Conservation (phyloP, 805 yeast genomes). For the Candida patagonica region DNA sequence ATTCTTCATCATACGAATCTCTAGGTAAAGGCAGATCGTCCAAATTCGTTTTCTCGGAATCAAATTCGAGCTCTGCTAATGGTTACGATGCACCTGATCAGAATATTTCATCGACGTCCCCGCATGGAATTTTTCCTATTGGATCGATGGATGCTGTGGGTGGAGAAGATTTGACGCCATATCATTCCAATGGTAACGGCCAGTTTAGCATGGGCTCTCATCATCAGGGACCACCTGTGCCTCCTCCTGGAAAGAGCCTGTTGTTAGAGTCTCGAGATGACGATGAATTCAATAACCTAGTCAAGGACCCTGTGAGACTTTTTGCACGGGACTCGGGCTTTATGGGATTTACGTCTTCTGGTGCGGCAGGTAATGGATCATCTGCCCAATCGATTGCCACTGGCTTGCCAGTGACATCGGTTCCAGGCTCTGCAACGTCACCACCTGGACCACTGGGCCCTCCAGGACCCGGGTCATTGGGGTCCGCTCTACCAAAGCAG, state of each 20-base stretch:
- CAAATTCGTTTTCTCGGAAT: constrained; percentile 1
- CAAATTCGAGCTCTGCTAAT: background rate
- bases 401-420: background rate
- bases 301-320: constrained; percentile 24
- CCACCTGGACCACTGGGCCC: background rate
- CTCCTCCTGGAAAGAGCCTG: constrained; percentile 22
- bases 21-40: constrained; percentile 3
- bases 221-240: constrained; percentile 1
- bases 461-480: constrained; percentile 1
- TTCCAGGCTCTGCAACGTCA: background rate
- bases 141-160: constrained; percentile 1
- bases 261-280: constrained; percentile 23
- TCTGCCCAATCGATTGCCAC: background rate
- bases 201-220: constrained; percentile 1
- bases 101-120: constrained; percentile 2
- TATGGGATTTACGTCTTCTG: constrained; percentile 6
- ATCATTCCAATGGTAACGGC: background rate
- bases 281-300: constrained; percentile 24
- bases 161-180: background rate
- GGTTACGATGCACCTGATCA: constrained; percentile 5
- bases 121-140: background rate
- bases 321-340: constrained; percentile 10
- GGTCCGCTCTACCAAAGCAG: background rate
- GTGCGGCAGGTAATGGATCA: background rate
- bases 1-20: constrained; percentile 1